Evolutionary conservation across 2,329 filamentous ascomycete species (phyloP).

Genomic region (Aspergillus transmontanensis): DNA sequence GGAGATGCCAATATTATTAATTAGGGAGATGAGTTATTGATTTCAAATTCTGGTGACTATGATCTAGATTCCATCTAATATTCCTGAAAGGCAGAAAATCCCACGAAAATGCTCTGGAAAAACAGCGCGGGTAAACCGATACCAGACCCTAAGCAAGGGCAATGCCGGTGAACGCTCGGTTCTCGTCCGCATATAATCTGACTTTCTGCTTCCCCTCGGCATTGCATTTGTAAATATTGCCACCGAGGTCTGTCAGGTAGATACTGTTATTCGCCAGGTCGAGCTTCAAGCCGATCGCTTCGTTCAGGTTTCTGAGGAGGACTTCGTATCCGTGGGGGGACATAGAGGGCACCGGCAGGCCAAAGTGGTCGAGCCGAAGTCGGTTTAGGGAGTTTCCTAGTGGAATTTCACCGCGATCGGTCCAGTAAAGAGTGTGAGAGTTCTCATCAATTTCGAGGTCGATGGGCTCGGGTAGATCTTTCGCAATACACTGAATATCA

Average conservation of each 20-base stretch:
- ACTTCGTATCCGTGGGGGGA: not conserved
- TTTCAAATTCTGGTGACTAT: no score
- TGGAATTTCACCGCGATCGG: conserved; percentile 61
- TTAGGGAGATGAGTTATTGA: no score
- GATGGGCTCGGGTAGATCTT: conserved; percentile 57
- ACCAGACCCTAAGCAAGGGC: not conserved
- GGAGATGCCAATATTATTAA: no score
- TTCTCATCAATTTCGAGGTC: conserved; percentile 59
- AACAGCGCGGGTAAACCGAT: no score
- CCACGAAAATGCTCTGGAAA: no score
- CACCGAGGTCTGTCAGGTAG: conserved; percentile 1
- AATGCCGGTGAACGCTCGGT: conserved; percentile 1
- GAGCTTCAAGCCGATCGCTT: conserved; percentile 2
- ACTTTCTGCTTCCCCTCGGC: not conserved
- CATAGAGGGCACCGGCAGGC: not conserved
- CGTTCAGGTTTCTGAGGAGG: not conserved
- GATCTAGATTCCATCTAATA: no score
- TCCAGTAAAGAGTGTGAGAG: conserved; percentile 58
- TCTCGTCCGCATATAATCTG: not conserved
- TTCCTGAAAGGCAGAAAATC: no score
- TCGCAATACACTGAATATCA: conserved; percentile 49
- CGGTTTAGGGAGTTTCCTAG: conserved; percentile 57
- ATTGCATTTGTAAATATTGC: not conserved
- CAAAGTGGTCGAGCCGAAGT: not conserved
- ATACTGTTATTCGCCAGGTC: not conserved